Conservation (phyloP, 371 early-diverging fungal genomes). For the Vairimorpha necatrix region DNA sequence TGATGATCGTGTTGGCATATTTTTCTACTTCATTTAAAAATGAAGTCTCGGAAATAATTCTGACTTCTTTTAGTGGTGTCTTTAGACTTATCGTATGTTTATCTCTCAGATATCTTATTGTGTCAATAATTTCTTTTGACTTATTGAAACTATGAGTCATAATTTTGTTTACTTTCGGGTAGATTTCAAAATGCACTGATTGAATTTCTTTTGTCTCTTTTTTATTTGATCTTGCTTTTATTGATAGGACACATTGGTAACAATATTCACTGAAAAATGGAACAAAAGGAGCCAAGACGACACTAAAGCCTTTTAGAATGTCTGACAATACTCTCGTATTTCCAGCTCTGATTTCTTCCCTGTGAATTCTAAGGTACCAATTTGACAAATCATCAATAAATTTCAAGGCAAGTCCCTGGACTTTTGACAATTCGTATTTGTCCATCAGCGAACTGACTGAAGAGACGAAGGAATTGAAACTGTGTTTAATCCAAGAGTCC, state of each 20-base stretch:
- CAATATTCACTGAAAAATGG: slow-evolving; percentile 94
- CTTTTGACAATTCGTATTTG: slow-evolving; percentile 83
- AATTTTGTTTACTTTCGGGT: slow-evolving; percentile 17
- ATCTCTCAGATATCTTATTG: slow-evolving; percentile 87
- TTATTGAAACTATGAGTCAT: slow-evolving; percentile 51
- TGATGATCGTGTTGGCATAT: slow-evolving; percentile 68
- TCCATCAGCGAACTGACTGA: slow-evolving; percentile 43
- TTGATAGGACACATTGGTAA: slow-evolving; percentile 72
- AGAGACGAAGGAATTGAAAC: slow-evolving; percentile 47
- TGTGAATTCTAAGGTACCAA: slow-evolving; percentile 98
- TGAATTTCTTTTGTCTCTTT: not conserved
- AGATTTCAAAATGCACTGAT: slow-evolving; percentile 61
- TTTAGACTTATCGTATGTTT: slow-evolving; percentile 83
- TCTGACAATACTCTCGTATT: slow-evolving; percentile 79
- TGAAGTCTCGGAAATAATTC: slow-evolving; percentile 78
- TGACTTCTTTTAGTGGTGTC: slow-evolving; percentile 85
- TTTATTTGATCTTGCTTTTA: slow-evolving; percentile 58
- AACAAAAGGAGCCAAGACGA: slow-evolving; percentile 93
- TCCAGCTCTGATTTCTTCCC: slow-evolving; percentile 88
- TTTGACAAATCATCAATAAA: slow-evolving; percentile 93
- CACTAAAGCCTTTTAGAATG: slow-evolving; percentile 79
- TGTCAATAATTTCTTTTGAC: slow-evolving; percentile 77
- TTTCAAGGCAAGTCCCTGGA: slow-evolving; percentile 77
- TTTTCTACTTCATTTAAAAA: slow-evolving; percentile 78
- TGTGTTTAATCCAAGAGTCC: slow-evolving; percentile 60